Percentiles rank a stretch among this genome's conserved stretches.
Conservation (phyloP, 768 basidiomycete genomes). For the Mycena amicta region DNA sequence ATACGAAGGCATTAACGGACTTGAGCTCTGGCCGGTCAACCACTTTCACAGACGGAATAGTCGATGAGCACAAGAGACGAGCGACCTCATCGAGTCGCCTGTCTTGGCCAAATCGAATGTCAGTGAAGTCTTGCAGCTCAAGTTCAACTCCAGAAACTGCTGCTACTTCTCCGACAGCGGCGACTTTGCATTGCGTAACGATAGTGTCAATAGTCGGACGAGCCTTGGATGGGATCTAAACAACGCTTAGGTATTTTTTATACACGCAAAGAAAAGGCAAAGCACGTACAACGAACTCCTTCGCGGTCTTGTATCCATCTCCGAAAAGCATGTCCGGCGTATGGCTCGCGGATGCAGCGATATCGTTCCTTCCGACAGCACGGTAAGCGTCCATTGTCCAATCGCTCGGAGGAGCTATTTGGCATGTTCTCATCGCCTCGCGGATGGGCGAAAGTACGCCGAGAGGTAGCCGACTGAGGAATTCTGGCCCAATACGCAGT, state of each 20-base stretch:
- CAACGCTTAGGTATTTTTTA: too few relatives aligned
- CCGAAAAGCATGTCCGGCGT: slow-evolving; percentile 46
- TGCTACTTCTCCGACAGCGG: slow-evolving; percentile 58
- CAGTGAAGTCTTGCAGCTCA: slow-evolving; percentile 71
- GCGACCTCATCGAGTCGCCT: slow-evolving; percentile 89
- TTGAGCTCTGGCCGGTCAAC: slow-evolving; percentile 70
- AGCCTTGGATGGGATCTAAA: too few relatives aligned
- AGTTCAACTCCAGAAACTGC: slow-evolving; percentile 72
- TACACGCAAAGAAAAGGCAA: too few relatives aligned
- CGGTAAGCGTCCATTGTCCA: slow-evolving; percentile 75
- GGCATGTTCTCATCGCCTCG: slow-evolving; percentile 85
- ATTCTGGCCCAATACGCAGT: slow-evolving; percentile 45
- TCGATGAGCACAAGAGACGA: slow-evolving; percentile 85
- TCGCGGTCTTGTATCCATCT: slow-evolving; percentile 58
- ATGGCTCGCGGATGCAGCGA: slow-evolving; percentile 63
- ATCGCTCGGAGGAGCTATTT: slow-evolving; percentile 70
- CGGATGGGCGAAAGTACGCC: slow-evolving; percentile 77
- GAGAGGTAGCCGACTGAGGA: slow-evolving; percentile 61
- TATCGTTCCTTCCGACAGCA: slow-evolving; percentile 73
- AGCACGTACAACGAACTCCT: slow-evolving; percentile 57
- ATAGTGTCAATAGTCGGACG: slow-evolving; percentile 57
- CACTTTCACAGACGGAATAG: slow-evolving; percentile 63
- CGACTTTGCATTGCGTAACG: slow-evolving; percentile 49
- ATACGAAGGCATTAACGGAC: slow-evolving; percentile 40
- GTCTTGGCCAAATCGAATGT: slow-evolving; percentile 89